Conservation (phyloP, 768 basidiomycete genomes). For the Termitomyces sp. region DNA sequence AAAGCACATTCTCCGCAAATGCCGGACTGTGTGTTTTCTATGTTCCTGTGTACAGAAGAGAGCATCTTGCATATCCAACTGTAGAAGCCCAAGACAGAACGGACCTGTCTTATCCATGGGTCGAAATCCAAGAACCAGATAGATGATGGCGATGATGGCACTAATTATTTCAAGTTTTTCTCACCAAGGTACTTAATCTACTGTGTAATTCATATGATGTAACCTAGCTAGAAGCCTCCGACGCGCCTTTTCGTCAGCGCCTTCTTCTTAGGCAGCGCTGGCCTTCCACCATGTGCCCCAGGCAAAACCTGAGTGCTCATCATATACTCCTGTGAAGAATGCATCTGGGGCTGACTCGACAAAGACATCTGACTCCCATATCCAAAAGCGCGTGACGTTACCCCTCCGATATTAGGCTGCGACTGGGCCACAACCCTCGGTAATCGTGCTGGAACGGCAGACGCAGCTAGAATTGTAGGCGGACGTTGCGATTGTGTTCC, state of each 20-base stretch:
- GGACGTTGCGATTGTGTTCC: constrained; percentile 22
- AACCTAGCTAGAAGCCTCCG: constrained; percentile 59
- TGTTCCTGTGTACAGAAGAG: background rate
- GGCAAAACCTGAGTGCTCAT: constrained; percentile 68
- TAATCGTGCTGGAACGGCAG: constrained; percentile 16
- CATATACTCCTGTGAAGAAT: constrained; percentile 38
- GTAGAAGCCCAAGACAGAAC: background rate
- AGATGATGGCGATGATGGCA: background rate
- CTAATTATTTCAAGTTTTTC: background rate
- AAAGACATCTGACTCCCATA: constrained; percentile 9
- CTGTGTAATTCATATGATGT: background rate
- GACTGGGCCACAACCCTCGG: constrained; percentile 10
- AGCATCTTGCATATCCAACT: background rate
- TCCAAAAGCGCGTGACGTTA: constrained; percentile 1
- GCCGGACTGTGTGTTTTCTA: background rate
- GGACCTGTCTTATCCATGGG: background rate
- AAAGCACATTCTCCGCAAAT: background rate
- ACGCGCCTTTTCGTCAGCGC: constrained; percentile 54
- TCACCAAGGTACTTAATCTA: background rate
- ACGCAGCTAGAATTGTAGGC: constrained; percentile 33
- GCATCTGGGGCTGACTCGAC: constrained; percentile 5
- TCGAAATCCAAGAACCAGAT: background rate
- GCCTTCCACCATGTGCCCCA: constrained; percentile 67
- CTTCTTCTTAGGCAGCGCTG: constrained; percentile 47
- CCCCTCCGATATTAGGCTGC: constrained; percentile 8